A percentile compares a stretch with the other conserved stretches of the same genome.
Conservation (phyloP, 2,329 filamentous ascomycete genomes). For the Microdochium trichocladiopsis region DNA sequence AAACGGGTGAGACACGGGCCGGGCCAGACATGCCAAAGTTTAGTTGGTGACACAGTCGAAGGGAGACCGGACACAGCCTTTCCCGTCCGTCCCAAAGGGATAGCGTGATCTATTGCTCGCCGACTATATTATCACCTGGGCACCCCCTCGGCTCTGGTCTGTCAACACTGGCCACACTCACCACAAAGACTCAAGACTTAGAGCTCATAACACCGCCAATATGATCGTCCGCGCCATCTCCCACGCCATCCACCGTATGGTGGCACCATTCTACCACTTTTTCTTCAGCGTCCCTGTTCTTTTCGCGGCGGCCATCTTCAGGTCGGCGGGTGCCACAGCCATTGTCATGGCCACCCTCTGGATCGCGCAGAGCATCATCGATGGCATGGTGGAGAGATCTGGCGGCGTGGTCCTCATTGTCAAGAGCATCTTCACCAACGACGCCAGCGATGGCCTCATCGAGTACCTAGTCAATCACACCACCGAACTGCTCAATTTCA, state of each 20-base stretch:
- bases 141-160: too few relatives aligned
- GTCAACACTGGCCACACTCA: too few relatives aligned
- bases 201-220: too few relatives aligned
- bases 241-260: not conserved
- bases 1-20: not conserved
- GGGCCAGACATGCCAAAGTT: not conserved
- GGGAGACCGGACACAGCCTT: not conserved
- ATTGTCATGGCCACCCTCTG: not conserved
- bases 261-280: not conserved
- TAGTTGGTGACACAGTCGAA: too few relatives aligned
- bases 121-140: too few relatives aligned
- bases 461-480: not conserved
- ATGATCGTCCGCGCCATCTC: too few relatives aligned
- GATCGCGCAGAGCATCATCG: not conserved
- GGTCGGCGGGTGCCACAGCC: not conserved
- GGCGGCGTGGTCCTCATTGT: not conserved
- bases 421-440: conserved; percentile 1
- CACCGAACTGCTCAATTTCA: not conserved
- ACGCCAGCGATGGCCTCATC: not conserved
- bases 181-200: too few relatives aligned
- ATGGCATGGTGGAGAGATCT: not conserved
- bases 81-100: not conserved
- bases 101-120: too few relatives aligned
- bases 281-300: not conserved
- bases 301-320: not conserved